Percentiles rank a stretch among this genome's conserved stretches.
phyloP scores from a whole-genome alignment of 2,329 filamentous ascomycete genomes.

The Fusarium subtropicale region DNA sequence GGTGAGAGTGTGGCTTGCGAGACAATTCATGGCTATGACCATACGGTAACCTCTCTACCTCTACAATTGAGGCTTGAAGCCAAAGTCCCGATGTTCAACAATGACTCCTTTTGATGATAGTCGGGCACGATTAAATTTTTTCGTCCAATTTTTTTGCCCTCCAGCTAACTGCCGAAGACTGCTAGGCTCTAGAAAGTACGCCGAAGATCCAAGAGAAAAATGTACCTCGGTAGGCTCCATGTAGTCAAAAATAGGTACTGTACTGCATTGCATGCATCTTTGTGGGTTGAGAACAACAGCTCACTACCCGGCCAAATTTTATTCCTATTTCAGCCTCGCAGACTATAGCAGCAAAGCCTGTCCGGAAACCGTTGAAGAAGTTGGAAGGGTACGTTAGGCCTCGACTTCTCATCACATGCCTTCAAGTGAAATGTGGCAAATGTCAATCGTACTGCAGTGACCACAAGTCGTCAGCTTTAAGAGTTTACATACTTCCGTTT shows the following conservation, averaged over 20 bases:
- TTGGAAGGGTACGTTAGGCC: not conserved
- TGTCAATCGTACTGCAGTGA: constrained; percentile 2
- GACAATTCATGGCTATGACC: constrained; percentile 12
- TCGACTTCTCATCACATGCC: constrained; percentile 29
- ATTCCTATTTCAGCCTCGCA: constrained; percentile 24
- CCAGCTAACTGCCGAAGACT: not conserved
- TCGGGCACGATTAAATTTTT: not conserved
- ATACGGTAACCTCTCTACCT: constrained; percentile 4
- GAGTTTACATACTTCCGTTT: constrained; percentile 9
- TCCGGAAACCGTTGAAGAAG: constrained; percentile 13
- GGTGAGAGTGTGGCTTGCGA: constrained; percentile 34
- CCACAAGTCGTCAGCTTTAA: constrained; percentile 12
- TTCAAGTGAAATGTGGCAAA: constrained; percentile 26
- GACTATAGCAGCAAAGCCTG: constrained; percentile 3
- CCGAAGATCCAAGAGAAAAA: not conserved
- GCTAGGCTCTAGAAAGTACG: not conserved
- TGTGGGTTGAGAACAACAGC: constrained; percentile 18
- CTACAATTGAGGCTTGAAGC: constrained; percentile 17
- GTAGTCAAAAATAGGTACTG: constrained; percentile 13
- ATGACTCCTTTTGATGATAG: not conserved
- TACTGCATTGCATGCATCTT: not conserved
- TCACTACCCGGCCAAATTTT: not conserved
- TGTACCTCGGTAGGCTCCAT: constrained; percentile 5
- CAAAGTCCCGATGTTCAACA: constrained; percentile 11
- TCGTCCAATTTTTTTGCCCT: not conserved